Evolutionary conservation across 2,329 filamentous ascomycete genomes (phyloP).

Genomic region (Cyphellophora attinorum): DNA sequence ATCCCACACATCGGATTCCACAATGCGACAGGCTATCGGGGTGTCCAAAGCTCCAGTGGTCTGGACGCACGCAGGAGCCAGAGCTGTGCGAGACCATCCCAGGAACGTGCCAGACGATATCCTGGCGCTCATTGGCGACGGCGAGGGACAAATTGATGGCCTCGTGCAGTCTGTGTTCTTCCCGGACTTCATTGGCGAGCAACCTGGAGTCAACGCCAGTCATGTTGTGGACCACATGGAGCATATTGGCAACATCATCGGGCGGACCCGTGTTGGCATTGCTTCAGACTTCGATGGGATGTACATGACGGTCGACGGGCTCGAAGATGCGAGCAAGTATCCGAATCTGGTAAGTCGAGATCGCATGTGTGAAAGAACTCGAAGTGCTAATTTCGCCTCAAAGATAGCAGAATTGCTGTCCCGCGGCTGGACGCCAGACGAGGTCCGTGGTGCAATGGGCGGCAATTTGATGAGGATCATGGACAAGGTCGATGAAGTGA

Average conservation of each 20-base stretch:
- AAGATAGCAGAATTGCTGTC: too few relatives aligned
- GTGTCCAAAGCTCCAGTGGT: constrained; percentile 19
- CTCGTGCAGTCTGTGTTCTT: constrained; percentile 31
- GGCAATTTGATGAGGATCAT: too few relatives aligned
- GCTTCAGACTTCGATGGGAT: constrained; percentile 29
- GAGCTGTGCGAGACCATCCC: constrained; percentile 22
- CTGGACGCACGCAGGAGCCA: constrained; percentile 20
- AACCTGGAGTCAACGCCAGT: constrained; percentile 2
- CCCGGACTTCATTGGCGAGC: constrained; percentile 18
- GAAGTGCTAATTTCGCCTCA: too few relatives aligned
- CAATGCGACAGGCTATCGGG: constrained; percentile 18
- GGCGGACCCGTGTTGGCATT: constrained; percentile 27
- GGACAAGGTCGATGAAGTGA: too few relatives aligned
- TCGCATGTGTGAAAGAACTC: too few relatives aligned
- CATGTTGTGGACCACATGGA: constrained; percentile 30
- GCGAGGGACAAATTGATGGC: constrained; percentile 21
- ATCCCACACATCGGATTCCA: constrained; percentile 19
- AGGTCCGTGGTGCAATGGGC: too few relatives aligned
- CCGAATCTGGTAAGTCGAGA: too few relatives aligned
- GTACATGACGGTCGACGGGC: constrained; percentile 50
- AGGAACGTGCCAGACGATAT: constrained; percentile 35
- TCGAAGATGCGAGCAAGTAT: constrained; percentile 81
- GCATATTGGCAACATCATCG: constrained; percentile 23
- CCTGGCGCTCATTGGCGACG: constrained; percentile 21
- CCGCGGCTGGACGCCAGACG: too few relatives aligned